These are phyloP conservation scores for Xanthoceras sorbifolium DNA, from an alignment of 345 rosid species.

Conservation along the genomic window DNA sequence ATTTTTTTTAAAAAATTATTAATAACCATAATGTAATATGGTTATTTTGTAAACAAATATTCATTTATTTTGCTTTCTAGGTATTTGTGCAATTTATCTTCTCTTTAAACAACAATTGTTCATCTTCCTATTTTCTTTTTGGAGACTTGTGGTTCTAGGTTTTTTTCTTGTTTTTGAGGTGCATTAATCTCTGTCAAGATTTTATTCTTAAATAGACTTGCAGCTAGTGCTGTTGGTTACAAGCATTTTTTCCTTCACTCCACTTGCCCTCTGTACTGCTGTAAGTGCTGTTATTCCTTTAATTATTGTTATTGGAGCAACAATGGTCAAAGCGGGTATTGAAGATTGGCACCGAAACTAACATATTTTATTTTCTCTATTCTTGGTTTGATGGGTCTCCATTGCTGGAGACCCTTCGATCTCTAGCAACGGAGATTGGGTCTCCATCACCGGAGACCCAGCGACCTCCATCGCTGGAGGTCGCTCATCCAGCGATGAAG, in stretches of 20 bases:
- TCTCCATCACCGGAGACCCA: too few species aligned
- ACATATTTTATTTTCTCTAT: too few species aligned
- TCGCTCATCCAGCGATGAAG: too few species aligned
- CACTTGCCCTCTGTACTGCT: conserved; percentile 73
- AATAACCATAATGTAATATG: too few species aligned
- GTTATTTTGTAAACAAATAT: not conserved
- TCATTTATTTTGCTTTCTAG: conserved; percentile 17
- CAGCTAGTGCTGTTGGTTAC: conserved; percentile 26
- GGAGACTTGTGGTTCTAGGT: not conserved
- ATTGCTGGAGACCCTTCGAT: too few species aligned
- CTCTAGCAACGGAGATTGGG: too few species aligned
- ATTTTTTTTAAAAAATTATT: too few species aligned
- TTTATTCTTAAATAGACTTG: not conserved
- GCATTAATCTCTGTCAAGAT: not conserved
- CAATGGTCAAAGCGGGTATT: conserved; percentile 86
- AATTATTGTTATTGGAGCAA: conserved; percentile 67
- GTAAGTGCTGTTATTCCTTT: conserved; percentile 74
- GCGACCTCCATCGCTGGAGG: too few species aligned
- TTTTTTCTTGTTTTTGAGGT: not conserved
- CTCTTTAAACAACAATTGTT: not conserved
- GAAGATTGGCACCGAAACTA: conserved; percentile 83
- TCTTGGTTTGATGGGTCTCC: too few species aligned
- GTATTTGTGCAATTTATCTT: not conserved
- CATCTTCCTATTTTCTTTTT: not conserved
- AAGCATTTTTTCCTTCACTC: conserved; percentile 74